Evolutionary conservation across 345 rosid genomes (phyloP), one percentile per base, ranked within the genome.

Genomic region (Arabis hirsuta): DNA sequence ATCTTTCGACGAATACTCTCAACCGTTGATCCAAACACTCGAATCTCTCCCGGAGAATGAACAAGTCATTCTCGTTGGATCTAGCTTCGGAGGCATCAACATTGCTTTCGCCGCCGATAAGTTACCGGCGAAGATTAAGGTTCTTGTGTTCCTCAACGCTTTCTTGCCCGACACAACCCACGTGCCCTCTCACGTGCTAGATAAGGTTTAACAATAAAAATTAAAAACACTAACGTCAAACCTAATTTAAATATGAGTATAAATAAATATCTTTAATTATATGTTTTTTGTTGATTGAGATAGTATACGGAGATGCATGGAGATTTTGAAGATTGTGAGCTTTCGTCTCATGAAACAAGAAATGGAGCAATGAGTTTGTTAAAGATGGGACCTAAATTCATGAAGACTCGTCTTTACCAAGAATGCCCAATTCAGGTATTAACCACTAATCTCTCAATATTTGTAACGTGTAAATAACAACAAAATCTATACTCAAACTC

Each of bases 111-210:
- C 78, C 71, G 78, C 81, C 48, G 74, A 78, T 1, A 73, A 22
- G 39, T 55, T 36, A 0, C 78, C 74, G 53, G 43, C 57, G 27
- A 78, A 73, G 3, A 55, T 50, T 11, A 68, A 29, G 55, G 78
- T 61, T 29, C 64, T 73, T 24, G 78, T 73, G 36, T 78, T 78
- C 44, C 27, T 78, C 42, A 78, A 78, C 39, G 81, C 81, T 12
- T 73, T 78, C 71, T 61, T 78, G 74, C 74, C 78, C 13, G 81
- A 78, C 71, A 78, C 81, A 34, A 61, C 53, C 48, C 64, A 78
- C 44, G 61, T 44, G 38, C 81, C 78, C 0, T 68, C 74, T 78
- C 51, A 67, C 66, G 78, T 78, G 62, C 43, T 78, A 5, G 74
- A 78, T 26, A 78, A 78, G 81, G 81, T 78, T 53, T 20, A 2